Percentiles rank a stretch among this genome's conserved stretches.
These are phyloP conservation scores for Globisporangium echinulatum DNA, from an alignment of 352 stramenopile species.

Conservation along the genomic window DNA sequence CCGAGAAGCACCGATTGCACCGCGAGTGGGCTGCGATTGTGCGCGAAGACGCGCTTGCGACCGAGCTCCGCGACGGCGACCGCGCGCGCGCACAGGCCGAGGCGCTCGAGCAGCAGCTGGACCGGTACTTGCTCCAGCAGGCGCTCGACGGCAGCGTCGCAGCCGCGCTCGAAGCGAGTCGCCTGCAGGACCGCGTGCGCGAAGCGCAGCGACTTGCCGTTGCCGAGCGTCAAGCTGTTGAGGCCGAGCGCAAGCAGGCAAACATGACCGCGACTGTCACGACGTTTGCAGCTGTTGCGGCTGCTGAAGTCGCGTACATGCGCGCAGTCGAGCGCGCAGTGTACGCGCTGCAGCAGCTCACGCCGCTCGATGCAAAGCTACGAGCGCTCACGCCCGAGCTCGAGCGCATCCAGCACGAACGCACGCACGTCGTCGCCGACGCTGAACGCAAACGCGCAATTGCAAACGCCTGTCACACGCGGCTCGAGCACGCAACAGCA, in stretches of 20 bases:
- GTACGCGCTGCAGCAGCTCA: constrained; percentile 26
- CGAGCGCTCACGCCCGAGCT: constrained; percentile 33
- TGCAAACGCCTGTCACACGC: constrained; percentile 35
- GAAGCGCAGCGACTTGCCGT: constrained; percentile 42
- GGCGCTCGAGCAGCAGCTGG: constrained; percentile 45
- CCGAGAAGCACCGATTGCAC: constrained; percentile 67
- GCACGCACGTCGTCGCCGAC: constrained; percentile 49
- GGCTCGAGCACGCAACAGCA: constrained; percentile 24
- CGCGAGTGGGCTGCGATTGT: constrained; percentile 67
- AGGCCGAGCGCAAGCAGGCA: constrained; percentile 54
- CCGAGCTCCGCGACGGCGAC: constrained; percentile 50
- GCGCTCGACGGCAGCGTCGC: constrained; percentile 37
- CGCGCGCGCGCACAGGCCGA: constrained; percentile 31
- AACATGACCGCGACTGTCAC: constrained; percentile 60
- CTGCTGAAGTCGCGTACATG: constrained; percentile 44
- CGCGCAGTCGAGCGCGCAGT: constrained; percentile 28
- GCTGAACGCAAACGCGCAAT: constrained; percentile 37
- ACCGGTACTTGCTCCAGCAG: constrained; percentile 61
- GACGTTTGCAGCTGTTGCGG: constrained; percentile 29
- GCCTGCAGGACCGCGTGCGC: constrained; percentile 29
- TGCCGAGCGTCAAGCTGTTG: constrained; percentile 36
- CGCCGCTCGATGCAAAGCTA: constrained; percentile 25
- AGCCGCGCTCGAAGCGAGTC: constrained; percentile 36
- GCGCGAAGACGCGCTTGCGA: constrained; percentile 51
- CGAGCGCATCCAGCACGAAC: constrained; percentile 33